Base-by-base conservation (phyloP, 208 protist species). In the Acanthamoeba castellanii region DNA sequence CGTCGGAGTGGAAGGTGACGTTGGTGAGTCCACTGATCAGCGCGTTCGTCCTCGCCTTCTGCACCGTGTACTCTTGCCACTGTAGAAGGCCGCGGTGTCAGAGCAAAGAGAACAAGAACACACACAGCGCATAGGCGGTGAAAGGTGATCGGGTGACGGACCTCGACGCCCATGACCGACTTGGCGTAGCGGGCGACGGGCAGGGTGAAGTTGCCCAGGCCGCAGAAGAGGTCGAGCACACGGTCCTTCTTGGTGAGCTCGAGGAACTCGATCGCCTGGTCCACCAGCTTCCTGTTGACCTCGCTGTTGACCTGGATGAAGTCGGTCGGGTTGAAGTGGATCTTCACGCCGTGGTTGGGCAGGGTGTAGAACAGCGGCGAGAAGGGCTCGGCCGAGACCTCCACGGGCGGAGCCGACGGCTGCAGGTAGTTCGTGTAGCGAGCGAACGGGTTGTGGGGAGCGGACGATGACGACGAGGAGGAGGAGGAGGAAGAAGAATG, bases 141-240 rank as follows among this genome's bases (percentile, higher is more conserved):
- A 18, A 18, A 64, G 57, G 6, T 57, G 52, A 20, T 57, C 52
- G 52, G 57, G 1, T 0, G 50, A n/a, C 74, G 42, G 27, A 90
- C 84, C 59, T 90, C 84, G n/a, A 90, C 59, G 9, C 84, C 84
- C 2, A 45, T 90, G 34, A 32, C 59, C 18, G 84, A 90, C 42
- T 90, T 90, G 50, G 50, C 42, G 59, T 90, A 37, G 30, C 84
- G 84, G 2, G 84, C 50, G 50, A 68, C 27, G 18, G 84, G 84
- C 11, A 90, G 84, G 20, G 84, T 90, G 59, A 90, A 90, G 59
- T 90, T 90, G 13, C 84, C 84, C n/a, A 90, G 84, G 50, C 84
- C 84, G 34, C 84, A 90, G 84, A 90, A 90, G 30, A 90, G 84
- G 25, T 90, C 84, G 34, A 90, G 55, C 50, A 90, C 84, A 13